Evolutionary conservation across 345 rosid genomes (phyloP).

Genomic region (Eucalyptus tenuipes): DNA sequence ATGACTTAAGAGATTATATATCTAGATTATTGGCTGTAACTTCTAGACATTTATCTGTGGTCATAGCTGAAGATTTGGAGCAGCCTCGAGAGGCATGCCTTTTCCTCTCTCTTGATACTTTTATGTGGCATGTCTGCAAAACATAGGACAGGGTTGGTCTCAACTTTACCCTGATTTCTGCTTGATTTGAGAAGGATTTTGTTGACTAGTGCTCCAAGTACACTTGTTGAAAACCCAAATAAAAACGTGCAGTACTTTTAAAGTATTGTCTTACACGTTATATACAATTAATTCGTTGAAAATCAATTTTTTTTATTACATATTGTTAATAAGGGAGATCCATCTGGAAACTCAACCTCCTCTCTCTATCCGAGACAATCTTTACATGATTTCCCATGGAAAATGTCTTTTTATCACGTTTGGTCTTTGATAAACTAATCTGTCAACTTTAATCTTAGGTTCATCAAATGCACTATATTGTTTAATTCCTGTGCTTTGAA

Average conservation of each 20-base stretch:
- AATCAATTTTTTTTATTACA: neutral
- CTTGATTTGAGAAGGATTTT: neutral
- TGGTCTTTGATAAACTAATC: neutral
- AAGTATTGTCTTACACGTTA: neutral
- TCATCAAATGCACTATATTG: neutral
- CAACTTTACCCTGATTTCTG: neutral
- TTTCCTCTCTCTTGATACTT: neutral
- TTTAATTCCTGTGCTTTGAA: neutral
- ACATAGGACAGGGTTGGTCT: neutral
- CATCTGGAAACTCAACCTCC: neutral
- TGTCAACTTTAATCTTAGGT: neutral
- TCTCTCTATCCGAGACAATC: neutral
- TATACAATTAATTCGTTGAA: neutral
- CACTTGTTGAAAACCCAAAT: neutral
- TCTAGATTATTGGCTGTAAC: neutral
- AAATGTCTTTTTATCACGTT: neutral
- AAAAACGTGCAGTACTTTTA: neutral
- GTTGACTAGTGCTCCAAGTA: neutral
- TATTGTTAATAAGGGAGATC: neutral
- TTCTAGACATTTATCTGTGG: neutral
- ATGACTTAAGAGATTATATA: neutral
- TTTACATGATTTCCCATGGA: neutral
- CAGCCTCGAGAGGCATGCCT: neutral
- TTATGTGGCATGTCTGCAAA: neutral
- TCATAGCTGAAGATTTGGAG: neutral